Conservation (phyloP, 768 basidiomycete genomes). For the Suillus lakei region DNA sequence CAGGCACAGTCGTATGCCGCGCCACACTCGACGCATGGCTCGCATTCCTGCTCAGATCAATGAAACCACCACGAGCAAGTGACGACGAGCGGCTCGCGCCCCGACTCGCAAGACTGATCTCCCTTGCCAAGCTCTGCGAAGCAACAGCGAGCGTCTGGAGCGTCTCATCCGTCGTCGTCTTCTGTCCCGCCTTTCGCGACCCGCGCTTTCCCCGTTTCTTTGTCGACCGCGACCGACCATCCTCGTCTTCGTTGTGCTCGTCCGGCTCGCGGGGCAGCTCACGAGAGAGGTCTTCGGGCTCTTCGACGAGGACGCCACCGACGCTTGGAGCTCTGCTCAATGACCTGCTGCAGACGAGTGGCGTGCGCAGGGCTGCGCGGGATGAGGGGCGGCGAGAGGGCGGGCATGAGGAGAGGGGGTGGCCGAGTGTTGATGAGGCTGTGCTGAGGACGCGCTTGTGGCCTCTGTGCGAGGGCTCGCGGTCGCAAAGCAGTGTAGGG, state of each 20-base stretch:
- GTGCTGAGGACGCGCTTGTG: slow-evolving; percentile 65
- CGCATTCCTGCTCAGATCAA: slow-evolving; percentile 28
- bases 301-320: slow-evolving; percentile 49
- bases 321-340: slow-evolving; percentile 70
- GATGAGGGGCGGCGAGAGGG: slow-evolving; percentile 75
- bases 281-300: slow-evolving; percentile 39
- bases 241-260: slow-evolving; percentile 38
- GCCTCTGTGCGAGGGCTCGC: slow-evolving; percentile 34
- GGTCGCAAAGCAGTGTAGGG: slow-evolving; percentile 67
- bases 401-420: slow-evolving; percentile 66
- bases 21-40: slow-evolving; percentile 40
- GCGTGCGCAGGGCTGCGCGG: slow-evolving; percentile 60
- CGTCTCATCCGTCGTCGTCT: slow-evolving; percentile 56
- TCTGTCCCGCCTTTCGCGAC: slow-evolving; percentile 76
- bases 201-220: slow-evolving; percentile 86
- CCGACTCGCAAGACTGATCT: slow-evolving; percentile 65
- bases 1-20: slow-evolving; percentile 27
- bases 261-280: slow-evolving; percentile 29
- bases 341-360: slow-evolving; percentile 56
- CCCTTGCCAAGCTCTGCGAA: slow-evolving; percentile 81
- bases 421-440: slow-evolving; percentile 62
- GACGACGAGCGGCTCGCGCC: slow-evolving; percentile 50
- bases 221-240: slow-evolving; percentile 56
- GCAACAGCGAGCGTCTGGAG: slow-evolving; percentile 76
- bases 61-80: slow-evolving; percentile 30